Conservation (phyloP, 257 asterid species). For the Paraleonurus japonicus region DNA sequence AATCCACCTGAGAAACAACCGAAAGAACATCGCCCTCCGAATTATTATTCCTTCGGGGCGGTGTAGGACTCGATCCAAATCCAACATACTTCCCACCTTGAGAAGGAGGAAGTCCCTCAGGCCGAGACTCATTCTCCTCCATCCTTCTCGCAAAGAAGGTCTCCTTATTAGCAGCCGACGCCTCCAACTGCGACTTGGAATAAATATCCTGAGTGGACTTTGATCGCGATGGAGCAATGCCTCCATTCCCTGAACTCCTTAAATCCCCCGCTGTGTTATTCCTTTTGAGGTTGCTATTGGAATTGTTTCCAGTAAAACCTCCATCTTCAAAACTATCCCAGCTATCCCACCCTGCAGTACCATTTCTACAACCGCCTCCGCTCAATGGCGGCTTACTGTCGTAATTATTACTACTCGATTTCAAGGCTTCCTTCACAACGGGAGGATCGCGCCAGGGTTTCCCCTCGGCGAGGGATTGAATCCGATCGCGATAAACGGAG, state of each 20-base stretch:
- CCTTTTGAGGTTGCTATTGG: conserved; percentile 54
- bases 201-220: conserved; percentile 67
- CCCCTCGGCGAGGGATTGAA: conserved; percentile 82
- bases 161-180: conserved; percentile 82
- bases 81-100: conserved; percentile 97
- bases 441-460: conserved; percentile 91
- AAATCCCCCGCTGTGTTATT: conserved; percentile 79
- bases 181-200: conserved; percentile 62
- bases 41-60: conserved; percentile 38
- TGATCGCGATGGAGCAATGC: conserved; percentile 58
- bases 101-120: conserved; percentile 87
- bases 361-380: conserved; percentile 36
- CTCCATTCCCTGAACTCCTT: conserved; percentile 53
- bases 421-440: conserved; percentile 54
- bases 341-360: conserved; percentile 73
- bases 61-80: conserved; percentile 70
- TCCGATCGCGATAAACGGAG: conserved; percentile 69
- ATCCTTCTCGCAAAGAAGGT: conserved; percentile 64
- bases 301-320: conserved; percentile 33
- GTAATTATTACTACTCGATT: conserved; percentile 22
- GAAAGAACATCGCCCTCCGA: conserved; percentile 75
- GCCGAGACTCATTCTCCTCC: conserved; percentile 66
- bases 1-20: conserved; percentile 67
- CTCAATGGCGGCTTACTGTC: conserved; percentile 59
- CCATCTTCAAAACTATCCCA: conserved; percentile 82